Evolutionary conservation across 2,329 filamentous ascomycete species (phyloP).

Genomic region (Blumeria hordei): DNA sequence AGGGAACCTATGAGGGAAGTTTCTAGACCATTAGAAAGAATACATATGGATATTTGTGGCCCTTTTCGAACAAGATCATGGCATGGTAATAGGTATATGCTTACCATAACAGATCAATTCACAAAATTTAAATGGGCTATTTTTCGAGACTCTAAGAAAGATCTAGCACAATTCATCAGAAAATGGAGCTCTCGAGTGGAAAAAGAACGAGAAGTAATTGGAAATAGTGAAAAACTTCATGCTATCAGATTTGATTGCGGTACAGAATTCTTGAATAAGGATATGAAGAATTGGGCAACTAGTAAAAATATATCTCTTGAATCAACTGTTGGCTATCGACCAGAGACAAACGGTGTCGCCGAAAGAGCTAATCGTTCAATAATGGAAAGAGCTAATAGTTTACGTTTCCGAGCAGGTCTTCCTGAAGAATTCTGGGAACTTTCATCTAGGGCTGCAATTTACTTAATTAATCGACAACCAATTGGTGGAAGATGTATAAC

Average conservation of each 20-base stretch:
- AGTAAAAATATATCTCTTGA: not conserved
- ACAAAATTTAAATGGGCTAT: not conserved
- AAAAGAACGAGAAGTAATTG: not conserved
- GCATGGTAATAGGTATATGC: not conserved
- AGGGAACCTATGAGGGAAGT: not conserved
- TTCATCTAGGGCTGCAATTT: not conserved
- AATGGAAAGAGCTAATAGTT: not conserved
- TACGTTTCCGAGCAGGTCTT: not conserved
- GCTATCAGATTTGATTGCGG: not conserved
- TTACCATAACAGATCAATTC: not conserved
- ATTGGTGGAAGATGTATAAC: not conserved
- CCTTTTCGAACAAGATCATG: not conserved
- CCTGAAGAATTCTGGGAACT: not conserved
- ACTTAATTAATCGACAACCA: not conserved
- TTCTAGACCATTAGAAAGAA: not conserved
- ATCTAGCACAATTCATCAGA: not conserved
- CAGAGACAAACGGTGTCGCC: not conserved
- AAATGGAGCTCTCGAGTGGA: not conserved
- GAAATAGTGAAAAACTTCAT: not conserved
- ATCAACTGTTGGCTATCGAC: not conserved
- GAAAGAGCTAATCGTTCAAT: not conserved
- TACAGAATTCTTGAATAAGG: not conserved
- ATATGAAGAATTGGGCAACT: not conserved
- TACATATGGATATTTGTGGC: not conserved
- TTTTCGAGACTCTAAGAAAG: not conserved